These are phyloP conservation scores for Juncus effusus DNA, from an alignment of 176 grass and related monocot species.

Conservation along the genomic window DNA sequence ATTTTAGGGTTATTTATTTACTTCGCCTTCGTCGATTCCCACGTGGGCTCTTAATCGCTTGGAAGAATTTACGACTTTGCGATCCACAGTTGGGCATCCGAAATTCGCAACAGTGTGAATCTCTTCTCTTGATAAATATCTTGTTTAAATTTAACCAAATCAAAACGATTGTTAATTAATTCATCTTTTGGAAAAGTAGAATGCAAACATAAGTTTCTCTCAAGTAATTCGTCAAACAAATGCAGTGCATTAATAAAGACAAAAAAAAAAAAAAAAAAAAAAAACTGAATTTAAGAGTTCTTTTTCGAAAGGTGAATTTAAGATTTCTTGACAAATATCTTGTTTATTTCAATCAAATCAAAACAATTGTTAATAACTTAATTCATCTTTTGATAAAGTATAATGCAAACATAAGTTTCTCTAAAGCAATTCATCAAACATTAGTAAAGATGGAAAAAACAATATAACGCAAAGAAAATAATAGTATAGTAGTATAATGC, in stretches of 20 bases:
- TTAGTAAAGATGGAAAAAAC: neutral
- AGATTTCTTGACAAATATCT: conserved; percentile 73
- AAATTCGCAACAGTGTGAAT: conserved; percentile 44
- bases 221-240: conserved; percentile 15
- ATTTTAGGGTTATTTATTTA: conserved; percentile 26
- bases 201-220: no score
- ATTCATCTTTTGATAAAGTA: no score
- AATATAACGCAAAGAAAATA: neutral
- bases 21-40: conserved; percentile 83
- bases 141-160: conserved; percentile 8
- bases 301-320: neutral
- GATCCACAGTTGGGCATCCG: conserved; percentile 75
- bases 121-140: conserved; percentile 76
- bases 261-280: neutral
- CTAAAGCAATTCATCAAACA: conserved; percentile 16
- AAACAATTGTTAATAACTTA: no score
- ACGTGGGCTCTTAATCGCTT: conserved; percentile 78
- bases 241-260: neutral
- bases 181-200: no score
- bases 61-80: conserved; percentile 80
- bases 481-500: neutral
- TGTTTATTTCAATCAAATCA: neutral
- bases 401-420: neutral
- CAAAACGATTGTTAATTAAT: no score
- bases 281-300: neutral